A percentile compares a stretch with the other conserved stretches of the same genome.
These are phyloP conservation scores for Moniliophthora roreri DNA, from an alignment of 1,284 basidiomycete genomes.

Conservation along the genomic window DNA sequence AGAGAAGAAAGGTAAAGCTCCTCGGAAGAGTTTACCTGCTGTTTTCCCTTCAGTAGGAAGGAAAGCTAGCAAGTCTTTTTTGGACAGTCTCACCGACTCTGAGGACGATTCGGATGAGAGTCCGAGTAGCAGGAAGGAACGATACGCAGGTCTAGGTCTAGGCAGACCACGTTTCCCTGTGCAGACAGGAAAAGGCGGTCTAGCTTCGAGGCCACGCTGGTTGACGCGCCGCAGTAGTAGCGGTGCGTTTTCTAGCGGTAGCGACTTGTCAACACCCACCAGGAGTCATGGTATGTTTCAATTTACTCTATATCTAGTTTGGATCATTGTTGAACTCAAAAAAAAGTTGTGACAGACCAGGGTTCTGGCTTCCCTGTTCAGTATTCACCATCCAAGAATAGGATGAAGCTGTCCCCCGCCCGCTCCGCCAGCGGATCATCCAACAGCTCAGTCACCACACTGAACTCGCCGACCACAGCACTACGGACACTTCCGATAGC, in stretches of 20 bases:
- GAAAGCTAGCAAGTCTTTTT: constrained; percentile 25
- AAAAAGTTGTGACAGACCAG: constrained; percentile 51
- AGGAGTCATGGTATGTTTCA: constrained; percentile 32
- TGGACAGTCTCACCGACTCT: constrained; percentile 43
- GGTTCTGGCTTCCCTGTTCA: constrained; percentile 44
- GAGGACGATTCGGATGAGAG: constrained; percentile 54
- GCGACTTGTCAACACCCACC: constrained; percentile 71
- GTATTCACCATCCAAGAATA: constrained; percentile 45
- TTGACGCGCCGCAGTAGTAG: constrained; percentile 74
- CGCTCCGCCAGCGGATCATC: constrained; percentile 58
- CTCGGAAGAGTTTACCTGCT: constrained; percentile 73
- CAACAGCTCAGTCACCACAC: constrained; percentile 35
- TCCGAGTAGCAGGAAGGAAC: constrained; percentile 49
- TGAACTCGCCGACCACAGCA: constrained; percentile 31
- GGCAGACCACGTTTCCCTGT: constrained; percentile 49
- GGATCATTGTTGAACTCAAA: too few relatives aligned
- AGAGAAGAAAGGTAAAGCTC: constrained; percentile 49
- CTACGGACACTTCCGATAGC: constrained; percentile 23
- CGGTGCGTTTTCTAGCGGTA: constrained; percentile 72
- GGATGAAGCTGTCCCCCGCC: constrained; percentile 36
- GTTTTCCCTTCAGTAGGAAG: constrained; percentile 48
- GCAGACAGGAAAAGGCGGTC: constrained; percentile 25
- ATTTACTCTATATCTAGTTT: constrained; percentile 15
- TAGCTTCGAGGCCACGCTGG: constrained; percentile 46
- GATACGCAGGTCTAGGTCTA: constrained; percentile 66